A percentile compares a stretch with the other conserved stretches of the same genome.
phyloP scores from a whole-genome alignment of 495 filamentous ascomycete genomes.

The Monascus purpureus region DNA sequence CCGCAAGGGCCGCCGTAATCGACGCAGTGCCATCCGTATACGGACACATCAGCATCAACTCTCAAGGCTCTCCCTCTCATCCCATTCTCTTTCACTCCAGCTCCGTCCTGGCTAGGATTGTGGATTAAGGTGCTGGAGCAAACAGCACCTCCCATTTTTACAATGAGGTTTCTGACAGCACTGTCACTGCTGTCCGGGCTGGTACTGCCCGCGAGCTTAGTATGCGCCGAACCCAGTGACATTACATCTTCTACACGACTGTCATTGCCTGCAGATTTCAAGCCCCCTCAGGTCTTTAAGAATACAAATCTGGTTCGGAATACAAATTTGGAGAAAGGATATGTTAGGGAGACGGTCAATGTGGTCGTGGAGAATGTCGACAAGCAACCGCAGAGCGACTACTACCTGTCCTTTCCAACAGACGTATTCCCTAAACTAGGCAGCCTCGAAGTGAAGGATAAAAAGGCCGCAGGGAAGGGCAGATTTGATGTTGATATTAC shows the following conservation, averaged over 20 bases:
- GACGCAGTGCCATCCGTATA: no score
- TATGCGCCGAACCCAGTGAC: constrained; percentile 18
- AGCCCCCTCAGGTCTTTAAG: constrained; percentile 77
- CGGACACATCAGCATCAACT: constrained; percentile 34
- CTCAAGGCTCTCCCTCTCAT: constrained; percentile 9
- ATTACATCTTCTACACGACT: constrained; percentile 2
- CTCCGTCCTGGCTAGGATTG: constrained; percentile 13
- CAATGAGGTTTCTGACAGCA: constrained; percentile 31
- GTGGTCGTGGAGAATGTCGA: constrained; percentile 82
- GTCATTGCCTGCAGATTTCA: constrained; percentile 52
- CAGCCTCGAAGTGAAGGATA: constrained; percentile 79
- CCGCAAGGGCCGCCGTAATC: constrained; percentile 28
- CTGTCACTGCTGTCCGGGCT: constrained; percentile 25
- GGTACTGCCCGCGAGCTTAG: constrained; percentile 19
- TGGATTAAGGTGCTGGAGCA: constrained; percentile 14
- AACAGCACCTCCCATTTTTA: constrained; percentile 11
- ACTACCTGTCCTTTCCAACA: constrained; percentile 73
- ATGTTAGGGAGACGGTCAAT: constrained; percentile 79
- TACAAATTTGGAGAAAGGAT: constrained; percentile 84
- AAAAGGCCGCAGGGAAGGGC: constrained; percentile 56
- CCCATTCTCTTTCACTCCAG: constrained; percentile 6
- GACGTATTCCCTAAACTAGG: constrained; percentile 62
- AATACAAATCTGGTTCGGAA: constrained; percentile 83
- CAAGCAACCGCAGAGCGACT: constrained; percentile 64
- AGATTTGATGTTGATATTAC: constrained; percentile 55